Base-by-base conservation (phyloP, 2,329 filamentous ascomycete genomes). In the Aspergillus sp. region DNA sequence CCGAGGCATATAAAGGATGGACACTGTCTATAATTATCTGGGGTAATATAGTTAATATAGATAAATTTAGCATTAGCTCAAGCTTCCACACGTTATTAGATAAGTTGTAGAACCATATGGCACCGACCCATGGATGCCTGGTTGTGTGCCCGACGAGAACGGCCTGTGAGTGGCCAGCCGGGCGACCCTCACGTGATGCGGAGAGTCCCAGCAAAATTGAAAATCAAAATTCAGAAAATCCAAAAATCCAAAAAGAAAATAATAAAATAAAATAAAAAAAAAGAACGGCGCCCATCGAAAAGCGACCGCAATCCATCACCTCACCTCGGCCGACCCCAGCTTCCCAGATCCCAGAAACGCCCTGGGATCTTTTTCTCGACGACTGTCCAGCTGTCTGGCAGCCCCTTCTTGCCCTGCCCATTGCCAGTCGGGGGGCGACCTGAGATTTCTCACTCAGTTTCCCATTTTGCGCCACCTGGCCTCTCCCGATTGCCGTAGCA, bases 191-290 rank as follows among this genome's bases (percentile, higher is more conserved):
- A 65, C 63, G 63, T 65, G 63, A 58, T 34, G 56, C 43, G 36
- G 48, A 53, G 47, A 30, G 54, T 43, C n/a, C 34, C 47, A 48
- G 53, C 62, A 64, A 62, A 60, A 61, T 48, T 39, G 56, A 53
- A 61, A 60, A 58, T 58, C 58, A 54, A 61, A 64, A 60, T 60
- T 55, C 50, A 59, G 59, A 63, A 63, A 65, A 58, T 30, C 45
- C 53, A 43, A 56, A 58, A 60, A 55, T 55, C 47, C 53, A 53
- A 55, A 56, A 56, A 56, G 51, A 62, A 59, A 57, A 62, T 60
- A 62, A 57, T 55, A 48, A 56, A 53, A 56, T 48, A 56, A 56
- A 42, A 52, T 51, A 51, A 57, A 60, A 61, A 62, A 62, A 62
- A 62, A 52, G 55, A 53, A 60, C 50, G 52, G 58, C 53, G 52